Evolutionary conservation across 106 monocot genomes (phyloP).

Genomic region (Vanilla planifolia): DNA sequence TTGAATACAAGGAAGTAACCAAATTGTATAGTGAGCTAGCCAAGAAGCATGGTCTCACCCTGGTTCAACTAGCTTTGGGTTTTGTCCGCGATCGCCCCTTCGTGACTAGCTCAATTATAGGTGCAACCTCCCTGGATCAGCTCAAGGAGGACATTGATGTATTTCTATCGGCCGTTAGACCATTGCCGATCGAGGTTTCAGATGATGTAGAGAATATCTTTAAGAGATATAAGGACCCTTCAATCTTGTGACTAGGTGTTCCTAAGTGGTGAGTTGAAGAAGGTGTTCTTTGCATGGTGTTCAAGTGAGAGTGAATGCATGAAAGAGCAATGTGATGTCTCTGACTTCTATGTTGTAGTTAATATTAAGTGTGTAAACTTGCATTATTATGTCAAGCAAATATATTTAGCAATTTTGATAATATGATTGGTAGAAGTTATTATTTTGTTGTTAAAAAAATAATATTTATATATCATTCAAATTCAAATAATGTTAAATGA

Average conservation of each 20-base stretch:
- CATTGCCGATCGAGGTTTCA: constrained; percentile 50
- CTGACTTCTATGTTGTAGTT: too few species aligned
- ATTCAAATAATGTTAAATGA: too few species aligned
- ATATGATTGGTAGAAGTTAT: too few species aligned
- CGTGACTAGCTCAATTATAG: constrained; percentile 75
- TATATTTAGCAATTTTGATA: too few species aligned
- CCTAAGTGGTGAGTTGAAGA: background rate
- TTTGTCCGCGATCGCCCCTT: constrained; percentile 81
- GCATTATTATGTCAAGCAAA: too few species aligned
- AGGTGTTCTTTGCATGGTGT: too few species aligned
- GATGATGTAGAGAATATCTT: constrained; percentile 66
- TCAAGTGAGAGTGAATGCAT: too few species aligned
- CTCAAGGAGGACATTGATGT: constrained; percentile 87
- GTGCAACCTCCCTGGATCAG: constrained; percentile 81
- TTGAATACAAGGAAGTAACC: constrained; percentile 66
- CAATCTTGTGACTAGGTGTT: constrained; percentile 26
- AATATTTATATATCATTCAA: too few species aligned
- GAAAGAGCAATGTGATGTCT: too few species aligned
- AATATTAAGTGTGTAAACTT: too few species aligned
- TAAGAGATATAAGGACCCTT: constrained; percentile 80
- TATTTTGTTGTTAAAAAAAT: too few species aligned
- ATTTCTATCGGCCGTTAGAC: constrained; percentile 46
- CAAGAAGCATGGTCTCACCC: constrained; percentile 62
- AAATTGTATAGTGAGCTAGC: constrained; percentile 52
- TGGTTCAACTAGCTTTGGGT: constrained; percentile 83